Conservation (phyloP, 768 basidiomycete genomes). For the Boletus speciosus region DNA sequence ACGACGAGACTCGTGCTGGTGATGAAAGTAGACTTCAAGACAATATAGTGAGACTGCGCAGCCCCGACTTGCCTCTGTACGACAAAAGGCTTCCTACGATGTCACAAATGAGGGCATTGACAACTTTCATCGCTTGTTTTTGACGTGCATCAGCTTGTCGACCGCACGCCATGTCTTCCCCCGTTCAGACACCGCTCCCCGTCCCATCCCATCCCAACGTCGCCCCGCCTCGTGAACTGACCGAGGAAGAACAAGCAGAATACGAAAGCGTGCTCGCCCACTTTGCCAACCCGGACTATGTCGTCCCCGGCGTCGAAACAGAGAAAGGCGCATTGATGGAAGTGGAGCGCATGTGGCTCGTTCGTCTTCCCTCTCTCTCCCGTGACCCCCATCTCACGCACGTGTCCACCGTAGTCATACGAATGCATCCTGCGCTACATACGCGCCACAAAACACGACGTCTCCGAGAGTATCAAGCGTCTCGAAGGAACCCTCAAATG, state of each 20-base stretch:
- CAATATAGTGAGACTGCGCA: too few species aligned
- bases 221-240: slow-evolving; percentile 37
- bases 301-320: slow-evolving; percentile 42
- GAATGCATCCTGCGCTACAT: slow-evolving; percentile 77
- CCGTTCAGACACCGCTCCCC: slow-evolving; percentile 21
- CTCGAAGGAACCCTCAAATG: slow-evolving; percentile 73
- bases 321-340: slow-evolving; percentile 50
- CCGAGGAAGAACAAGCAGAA: slow-evolving; percentile 45
- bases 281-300: slow-evolving; percentile 52
- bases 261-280: slow-evolving; percentile 56
- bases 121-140: background rate
- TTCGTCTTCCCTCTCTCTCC: slow-evolving; percentile 28
- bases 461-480: slow-evolving; percentile 53
- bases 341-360: slow-evolving; percentile 76
- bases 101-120: too few species aligned
- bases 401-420: slow-evolving; percentile 37
- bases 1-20: background rate
- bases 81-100: background rate
- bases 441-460: slow-evolving; percentile 75
- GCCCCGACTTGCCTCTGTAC: too few species aligned
- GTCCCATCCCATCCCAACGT: slow-evolving; percentile 25
- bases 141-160: background rate
- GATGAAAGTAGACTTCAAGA: too few species aligned
- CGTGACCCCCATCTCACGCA: background rate
- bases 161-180: slow-evolving; percentile 6